phyloP scores from a whole-genome alignment of 176 grass and related monocot species.

The Miscanthus lutarioriparius region DNA sequence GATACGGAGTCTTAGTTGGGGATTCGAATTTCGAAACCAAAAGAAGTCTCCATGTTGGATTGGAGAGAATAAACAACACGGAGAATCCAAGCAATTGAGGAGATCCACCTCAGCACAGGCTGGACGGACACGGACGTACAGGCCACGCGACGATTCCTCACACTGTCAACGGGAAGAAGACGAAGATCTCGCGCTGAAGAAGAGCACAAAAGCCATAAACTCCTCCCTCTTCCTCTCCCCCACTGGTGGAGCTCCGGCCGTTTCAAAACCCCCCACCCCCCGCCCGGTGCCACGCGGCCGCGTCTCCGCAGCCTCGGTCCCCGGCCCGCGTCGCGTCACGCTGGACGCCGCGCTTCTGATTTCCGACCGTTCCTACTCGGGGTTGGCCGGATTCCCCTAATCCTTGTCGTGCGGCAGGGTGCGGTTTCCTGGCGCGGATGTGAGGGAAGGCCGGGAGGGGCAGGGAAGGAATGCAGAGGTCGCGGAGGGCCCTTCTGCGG shows the following conservation, averaged over 20 bases:
- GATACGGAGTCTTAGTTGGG: not conserved
- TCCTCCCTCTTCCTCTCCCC: not conserved
- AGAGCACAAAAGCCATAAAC: constrained; percentile 13
- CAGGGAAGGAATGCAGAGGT: constrained; percentile 77
- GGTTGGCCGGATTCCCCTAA: not conserved
- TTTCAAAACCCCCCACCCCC: constrained; percentile 34
- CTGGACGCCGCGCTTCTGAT: constrained; percentile 29
- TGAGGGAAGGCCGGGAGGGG: constrained; percentile 15
- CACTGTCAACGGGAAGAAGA: constrained; percentile 17
- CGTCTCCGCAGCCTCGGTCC: not conserved
- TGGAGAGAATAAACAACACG: constrained; percentile 24
- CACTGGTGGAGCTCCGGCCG: constrained; percentile 52
- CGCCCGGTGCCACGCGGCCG: constrained; percentile 14
- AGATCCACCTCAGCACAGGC: constrained; percentile 41
- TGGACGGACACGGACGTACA: constrained; percentile 27
- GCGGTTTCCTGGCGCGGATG: constrained; percentile 36
- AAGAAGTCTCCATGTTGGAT: not conserved
- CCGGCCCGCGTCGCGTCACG: not conserved
- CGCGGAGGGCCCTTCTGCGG: constrained; percentile 61
- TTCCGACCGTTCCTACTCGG: not conserved
- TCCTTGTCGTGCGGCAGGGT: not conserved
- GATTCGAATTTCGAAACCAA: not conserved
- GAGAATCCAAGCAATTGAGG: not conserved
- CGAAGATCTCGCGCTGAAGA: constrained; percentile 29
- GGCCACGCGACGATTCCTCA: not conserved